A percentile compares a stretch with the other conserved stretches of the same genome.
phyloP scores from a whole-genome alignment of 371 early-diverging fungal genomes.

The Mucor piriformis region DNA sequence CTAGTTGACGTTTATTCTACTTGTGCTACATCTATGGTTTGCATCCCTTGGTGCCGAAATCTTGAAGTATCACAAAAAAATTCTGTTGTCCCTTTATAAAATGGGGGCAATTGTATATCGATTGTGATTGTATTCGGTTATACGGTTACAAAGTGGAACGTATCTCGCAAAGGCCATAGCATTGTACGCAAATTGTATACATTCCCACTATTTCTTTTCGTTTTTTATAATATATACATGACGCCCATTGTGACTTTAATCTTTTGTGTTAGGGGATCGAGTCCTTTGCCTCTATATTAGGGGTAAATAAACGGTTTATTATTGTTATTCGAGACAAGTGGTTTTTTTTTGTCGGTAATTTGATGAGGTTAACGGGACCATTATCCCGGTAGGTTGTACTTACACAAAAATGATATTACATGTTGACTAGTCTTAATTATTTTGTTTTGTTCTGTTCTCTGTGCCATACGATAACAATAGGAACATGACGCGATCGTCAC shows the following conservation, averaged over 20 bases:
- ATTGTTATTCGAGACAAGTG: neutral
- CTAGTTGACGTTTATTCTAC: too few species aligned
- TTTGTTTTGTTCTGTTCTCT: too few species aligned
- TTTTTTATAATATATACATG: neutral
- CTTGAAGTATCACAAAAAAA: neutral
- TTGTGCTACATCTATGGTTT: neutral
- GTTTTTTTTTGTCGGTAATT: neutral
- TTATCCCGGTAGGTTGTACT: neutral
- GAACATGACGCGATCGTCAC: neutral
- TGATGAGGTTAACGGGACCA: conserved; percentile 2
- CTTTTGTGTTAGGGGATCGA: neutral
- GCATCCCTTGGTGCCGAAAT: neutral
- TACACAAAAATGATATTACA: neutral
- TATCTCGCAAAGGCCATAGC: too few species aligned
- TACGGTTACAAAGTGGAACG: neutral
- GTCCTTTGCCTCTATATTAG: neutral
- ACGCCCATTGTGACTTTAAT: neutral
- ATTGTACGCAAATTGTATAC: too few species aligned
- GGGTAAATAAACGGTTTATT: neutral
- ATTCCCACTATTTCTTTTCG: too few species aligned
- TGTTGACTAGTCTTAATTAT: neutral
- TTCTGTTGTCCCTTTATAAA: too few species aligned
- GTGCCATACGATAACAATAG: neutral
- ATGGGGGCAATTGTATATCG: neutral
- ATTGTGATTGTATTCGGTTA: neutral